Evolutionary conservation across 805 yeast genomes (phyloP), one percentile per base, ranked within the genome.

Genomic region (Teunomyces cretensis): DNA sequence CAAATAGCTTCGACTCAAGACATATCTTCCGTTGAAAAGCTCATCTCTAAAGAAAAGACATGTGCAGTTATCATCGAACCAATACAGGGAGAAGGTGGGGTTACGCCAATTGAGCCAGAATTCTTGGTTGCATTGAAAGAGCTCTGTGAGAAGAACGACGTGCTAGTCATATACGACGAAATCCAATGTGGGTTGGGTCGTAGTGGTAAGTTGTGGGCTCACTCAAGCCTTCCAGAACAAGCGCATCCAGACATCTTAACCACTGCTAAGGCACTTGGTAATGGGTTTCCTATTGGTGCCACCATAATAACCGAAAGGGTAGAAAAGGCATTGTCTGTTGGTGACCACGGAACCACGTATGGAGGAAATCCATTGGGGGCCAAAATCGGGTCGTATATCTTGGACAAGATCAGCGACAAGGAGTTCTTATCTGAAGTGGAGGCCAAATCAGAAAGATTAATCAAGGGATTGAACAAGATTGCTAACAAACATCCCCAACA

Each of bases 31-130:
- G 84, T 89, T 9, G 75, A 80, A 51, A 59, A 66, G 6, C 61
- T 78, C 33, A 78, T 86, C 38, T 71, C 75, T 49, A 61, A 62
- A 48, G 82, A 79, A 2, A 80, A 81, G 52, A 84, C 91, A 1
- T 88, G 96, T 55, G 99, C 91, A 43, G 94, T 94, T 26, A 94
- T 94, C 45, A 83, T 94, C 31, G 99, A 94, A 68, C 99, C 99
- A 16, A 84, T 94, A 47, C 99, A 94, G 72, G 99, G 98, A 54
- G 99, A 92, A 70, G 98, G 99, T 46, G 99, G 99, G 46, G 84
- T 92, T 14, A 81, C 83, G 58, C 81, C 84, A 15, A 78, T 88
- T 47, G 74, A 78, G 31, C 54, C 67, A 0, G 87, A 82, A 35
- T 90, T 88, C 60, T 73, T 92, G 50, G 60, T 73, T 3, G 81